Evolutionary conservation across 2,329 filamentous ascomycete genomes (phyloP).

Genomic region (Alternaria postmessia): DNA sequence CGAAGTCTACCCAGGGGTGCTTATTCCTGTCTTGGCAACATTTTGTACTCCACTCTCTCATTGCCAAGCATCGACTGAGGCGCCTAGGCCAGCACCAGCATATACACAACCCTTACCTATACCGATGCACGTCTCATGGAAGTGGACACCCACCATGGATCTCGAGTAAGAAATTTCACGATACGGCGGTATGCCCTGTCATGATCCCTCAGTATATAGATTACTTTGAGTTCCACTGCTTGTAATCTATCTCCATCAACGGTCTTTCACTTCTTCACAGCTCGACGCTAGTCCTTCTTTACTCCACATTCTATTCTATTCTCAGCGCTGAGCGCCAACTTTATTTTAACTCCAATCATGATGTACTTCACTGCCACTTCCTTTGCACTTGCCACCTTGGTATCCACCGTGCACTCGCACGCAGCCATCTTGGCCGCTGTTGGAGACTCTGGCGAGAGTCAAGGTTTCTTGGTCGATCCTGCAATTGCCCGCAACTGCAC

Average conservation of each 20-base stretch:
- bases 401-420: constrained; percentile 42
- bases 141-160: constrained; percentile 30
- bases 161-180: constrained; percentile 10
- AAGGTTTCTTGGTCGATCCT: constrained; percentile 47
- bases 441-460: constrained; percentile 40
- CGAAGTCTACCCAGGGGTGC: constrained; percentile 7
- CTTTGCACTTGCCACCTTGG: constrained; percentile 42
- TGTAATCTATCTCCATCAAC: constrained; percentile 9
- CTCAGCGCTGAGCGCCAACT: constrained; percentile 38
- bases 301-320: constrained; percentile 31
- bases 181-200: background rate
- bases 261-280: constrained; percentile 14
- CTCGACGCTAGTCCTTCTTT: constrained; percentile 26
- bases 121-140: constrained; percentile 31
- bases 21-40: constrained; percentile 17
- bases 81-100: constrained; percentile 17
- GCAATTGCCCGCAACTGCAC: constrained; percentile 49
- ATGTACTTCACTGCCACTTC: constrained; percentile 38
- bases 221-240: background rate
- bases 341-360: constrained; percentile 19
- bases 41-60: constrained; percentile 4
- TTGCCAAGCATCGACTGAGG: constrained; percentile 20
- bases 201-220: constrained; percentile 26
- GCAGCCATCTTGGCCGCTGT: constrained; percentile 42
- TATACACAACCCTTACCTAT: constrained; percentile 18